Evolutionary conservation across 805 yeast species (phyloP), one percentile per base, ranked within the genome.

Genomic region (Pichia nanzhaoensis): DNA sequence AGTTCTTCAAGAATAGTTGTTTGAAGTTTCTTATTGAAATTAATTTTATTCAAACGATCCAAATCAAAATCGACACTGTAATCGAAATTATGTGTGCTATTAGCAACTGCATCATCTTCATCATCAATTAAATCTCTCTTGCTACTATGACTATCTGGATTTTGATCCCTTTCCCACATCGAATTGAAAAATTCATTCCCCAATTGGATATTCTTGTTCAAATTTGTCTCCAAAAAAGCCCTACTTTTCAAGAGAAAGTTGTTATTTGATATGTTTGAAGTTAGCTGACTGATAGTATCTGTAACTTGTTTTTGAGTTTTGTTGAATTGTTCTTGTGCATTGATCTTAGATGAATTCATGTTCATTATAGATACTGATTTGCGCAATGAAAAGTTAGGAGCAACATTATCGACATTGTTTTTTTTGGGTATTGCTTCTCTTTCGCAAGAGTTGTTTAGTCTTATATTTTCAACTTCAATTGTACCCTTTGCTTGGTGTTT

Each of bases 211-310:
- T 48, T 47, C 45, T 53, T 39, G 10, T 42, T 49, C n/a, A 58
- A 30, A 55, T 56, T 59, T 30, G 55, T 50, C 18, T 54, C 63
- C 34, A 63, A 48, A 18, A 63, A 45, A 0, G 45, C 44, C 31
- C 52, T 61, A 9, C 66, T 58, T 39, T 50, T 58, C 16, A 37
- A 51, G 5, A 62, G 34, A 19, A 63, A 44, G 10, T 57, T 49
- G 30, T 52, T 58, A 36, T 52, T 51, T n/a, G 58, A 45, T 8
- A 63, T 24, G 36, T 56, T 61, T 10, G 38, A 51, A 6, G 63
- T 55, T 5, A 60, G 34, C 1, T 53, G 55, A 35, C 53, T 55
- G 17, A 61, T 41, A 1, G 58, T 53, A 34, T 51, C 53, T 3
- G 56, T 30, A 6, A 54, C 48, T 17, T 45, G 45, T 4, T 39